These are phyloP conservation scores for Penicillium sp. DNA, from an alignment of 2,329 filamentous ascomycete species.

Conservation along the genomic window DNA sequence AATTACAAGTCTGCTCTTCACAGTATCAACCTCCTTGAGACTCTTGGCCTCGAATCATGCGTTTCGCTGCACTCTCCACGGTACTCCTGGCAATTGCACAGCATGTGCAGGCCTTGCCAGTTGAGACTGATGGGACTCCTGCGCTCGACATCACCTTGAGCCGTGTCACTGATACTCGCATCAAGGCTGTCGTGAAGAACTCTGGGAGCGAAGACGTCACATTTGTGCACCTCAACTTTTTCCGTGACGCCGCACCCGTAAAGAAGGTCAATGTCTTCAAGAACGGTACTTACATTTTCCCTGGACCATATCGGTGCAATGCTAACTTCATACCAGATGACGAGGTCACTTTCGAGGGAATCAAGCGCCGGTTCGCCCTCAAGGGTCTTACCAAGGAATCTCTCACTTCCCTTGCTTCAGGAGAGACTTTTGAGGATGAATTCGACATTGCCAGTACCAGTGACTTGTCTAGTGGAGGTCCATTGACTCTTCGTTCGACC, in stretches of 20 bases:
- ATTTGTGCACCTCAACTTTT: conserved; percentile 33
- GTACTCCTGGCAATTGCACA: conserved; percentile 18
- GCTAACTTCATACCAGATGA: conserved; percentile 17
- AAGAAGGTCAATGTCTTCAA: conserved; percentile 31
- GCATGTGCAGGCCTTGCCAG: conserved; percentile 16
- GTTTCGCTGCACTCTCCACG: conserved; percentile 15
- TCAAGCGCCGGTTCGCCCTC: conserved; percentile 24
- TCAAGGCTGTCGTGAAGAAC: conserved; percentile 33
- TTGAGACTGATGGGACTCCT: conserved; percentile 10
- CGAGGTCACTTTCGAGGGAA: conserved; percentile 27
- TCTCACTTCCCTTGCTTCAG: conserved; percentile 25
- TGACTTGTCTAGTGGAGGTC: conserved; percentile 43
- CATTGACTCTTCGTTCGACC: conserved; percentile 48
- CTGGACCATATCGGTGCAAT: not conserved
- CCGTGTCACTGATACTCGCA: conserved; percentile 25
- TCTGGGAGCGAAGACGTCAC: conserved; percentile 26
- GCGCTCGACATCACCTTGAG: conserved; percentile 28
- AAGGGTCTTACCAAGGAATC: conserved; percentile 23
- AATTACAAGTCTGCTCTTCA: not conserved
- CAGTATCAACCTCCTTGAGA: not conserved
- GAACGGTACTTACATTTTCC: conserved; percentile 18
- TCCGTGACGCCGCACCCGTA: conserved; percentile 28
- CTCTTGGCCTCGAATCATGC: conserved; percentile 13
- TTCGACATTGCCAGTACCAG: conserved; percentile 31
- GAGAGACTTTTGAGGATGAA: conserved; percentile 25